phyloP scores from a whole-genome alignment of 352 stramenopile species.

The Pythium sukuiense region DNA sequence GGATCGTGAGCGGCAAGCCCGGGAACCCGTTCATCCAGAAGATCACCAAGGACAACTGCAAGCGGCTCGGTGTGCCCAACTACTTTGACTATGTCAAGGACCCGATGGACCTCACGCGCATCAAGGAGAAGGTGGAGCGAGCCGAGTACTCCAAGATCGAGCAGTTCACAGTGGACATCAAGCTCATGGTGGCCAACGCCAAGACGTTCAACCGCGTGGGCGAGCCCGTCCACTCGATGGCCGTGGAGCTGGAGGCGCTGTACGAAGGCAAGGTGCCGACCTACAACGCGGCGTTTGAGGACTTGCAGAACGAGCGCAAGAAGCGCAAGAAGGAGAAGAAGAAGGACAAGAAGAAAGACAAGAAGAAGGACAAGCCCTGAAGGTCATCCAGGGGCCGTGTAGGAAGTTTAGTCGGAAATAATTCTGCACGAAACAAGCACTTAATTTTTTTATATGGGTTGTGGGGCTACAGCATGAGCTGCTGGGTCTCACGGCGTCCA shows the following conservation, averaged over 20 bases:
- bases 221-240: constrained; percentile 84
- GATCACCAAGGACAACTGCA: constrained; percentile 86
- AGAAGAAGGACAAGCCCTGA: constrained; percentile 83
- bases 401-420: background rate
- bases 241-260: constrained; percentile 73
- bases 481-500: constrained; percentile 34
- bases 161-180: constrained; percentile 75
- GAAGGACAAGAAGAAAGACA: constrained; percentile 88
- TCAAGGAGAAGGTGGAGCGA: constrained; percentile 82
- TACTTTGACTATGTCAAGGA: constrained; percentile 86
- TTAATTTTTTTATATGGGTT: background rate
- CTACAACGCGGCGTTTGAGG: constrained; percentile 76
- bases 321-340: constrained; percentile 91
- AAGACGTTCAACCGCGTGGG: constrained; percentile 85
- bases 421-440: background rate
- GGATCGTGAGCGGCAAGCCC: constrained; percentile 70
- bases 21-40: constrained; percentile 85
- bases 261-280: constrained; percentile 66
- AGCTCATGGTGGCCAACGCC: constrained; percentile 79
- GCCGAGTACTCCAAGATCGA: constrained; percentile 77
- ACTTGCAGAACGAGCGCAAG: constrained; percentile 78
- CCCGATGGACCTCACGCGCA: constrained; percentile 82
- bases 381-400: too few species aligned
- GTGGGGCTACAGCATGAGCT: constrained; percentile 35
- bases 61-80: constrained; percentile 74